Evolutionary conservation across 2,329 filamentous ascomycete genomes (phyloP), one percentile per base, ranked within the genome.

Genomic region (Xylaria multiplex): DNA sequence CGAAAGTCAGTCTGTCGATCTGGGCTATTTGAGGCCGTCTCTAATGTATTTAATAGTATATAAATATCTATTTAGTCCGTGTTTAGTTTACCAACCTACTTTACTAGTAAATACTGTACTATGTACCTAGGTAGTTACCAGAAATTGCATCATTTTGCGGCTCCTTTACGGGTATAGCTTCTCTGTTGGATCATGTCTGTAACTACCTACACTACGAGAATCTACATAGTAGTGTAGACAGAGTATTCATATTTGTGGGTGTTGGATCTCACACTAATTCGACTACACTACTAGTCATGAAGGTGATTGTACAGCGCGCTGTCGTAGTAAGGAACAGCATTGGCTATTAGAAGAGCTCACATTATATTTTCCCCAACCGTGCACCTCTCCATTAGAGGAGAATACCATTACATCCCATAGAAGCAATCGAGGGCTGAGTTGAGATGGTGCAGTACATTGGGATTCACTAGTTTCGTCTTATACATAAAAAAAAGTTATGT

Each of bases 121-220:
- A 35, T 9, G 6, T 35, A 35, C 32, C 32, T 35, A 35, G 6
- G 3, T 35, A 13, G 52, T 6, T 55, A 19, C 9, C 6, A 45
- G 53, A 37, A 6, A 55, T 54, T 59, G 56, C 56, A 55, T 64
- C 61, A 54, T 54, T 48, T 59, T 53, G 35, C 48, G 43, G 37
- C 40, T 59, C 45, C 24, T 46, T 43, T 5, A 9, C 8, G 35
- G 35, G 32, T 35, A 35, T 35, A 35, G 32, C 6, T 35, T 43
- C 54, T 35, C 27, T 32, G 32, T 57, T 57, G 27, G n/a, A 48
- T 48, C 24, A 19, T 11, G 22, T 48, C 9, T 35, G 9, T 35
- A 11, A 7, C 6, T 40, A 40, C 35, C 35, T 27, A 24, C 45
- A 48, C 14, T 35, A 52, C n/a, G 14, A 35, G 53, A 43, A 56